A percentile compares a stretch with the other conserved stretches of the same genome.
phyloP scores from a whole-genome alignment of 2,329 filamentous ascomycete species.

The Stachybotrys chlorohalonatus region DNA sequence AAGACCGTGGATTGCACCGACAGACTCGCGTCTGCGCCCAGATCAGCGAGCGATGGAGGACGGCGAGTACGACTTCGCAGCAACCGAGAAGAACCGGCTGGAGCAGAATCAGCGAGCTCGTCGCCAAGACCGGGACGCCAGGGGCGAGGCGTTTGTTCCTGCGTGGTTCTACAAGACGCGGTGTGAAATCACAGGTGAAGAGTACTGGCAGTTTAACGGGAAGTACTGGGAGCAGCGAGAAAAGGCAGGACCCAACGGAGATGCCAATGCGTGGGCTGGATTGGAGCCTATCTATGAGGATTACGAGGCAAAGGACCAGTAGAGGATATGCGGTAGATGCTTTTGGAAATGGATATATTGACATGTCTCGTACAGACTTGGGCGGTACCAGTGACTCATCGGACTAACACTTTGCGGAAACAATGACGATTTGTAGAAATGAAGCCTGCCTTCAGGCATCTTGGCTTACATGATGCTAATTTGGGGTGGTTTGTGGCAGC shows the following conservation, averaged over 20 bases:
- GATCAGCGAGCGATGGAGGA: slow-evolving; percentile 99
- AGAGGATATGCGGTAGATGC: neutral
- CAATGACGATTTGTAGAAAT: too few species aligned
- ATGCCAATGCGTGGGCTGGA: slow-evolving; percentile 53
- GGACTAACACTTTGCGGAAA: too few species aligned
- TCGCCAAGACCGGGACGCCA: slow-evolving; percentile 61
- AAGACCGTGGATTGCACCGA: slow-evolving; percentile 70
- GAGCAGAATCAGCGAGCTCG: slow-evolving; percentile 84
- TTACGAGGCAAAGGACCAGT: neutral
- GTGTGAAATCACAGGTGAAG: slow-evolving; percentile 75
- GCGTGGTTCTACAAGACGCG: slow-evolving; percentile 73
- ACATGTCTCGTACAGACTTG: too few species aligned
- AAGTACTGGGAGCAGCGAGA: slow-evolving; percentile 78
- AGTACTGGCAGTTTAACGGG: slow-evolving; percentile 82
- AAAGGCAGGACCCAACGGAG: slow-evolving; percentile 51
- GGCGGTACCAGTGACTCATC: too few species aligned
- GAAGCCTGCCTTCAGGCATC: too few species aligned
- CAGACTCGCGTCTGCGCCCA: slow-evolving; percentile 83
- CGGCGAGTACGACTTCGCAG: slow-evolving; percentile 90
- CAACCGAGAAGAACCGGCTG: slow-evolving; percentile 85
- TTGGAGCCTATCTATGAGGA: slow-evolving; percentile 66
- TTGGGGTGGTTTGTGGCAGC: too few species aligned
- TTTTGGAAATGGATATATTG: too few species aligned
- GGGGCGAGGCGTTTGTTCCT: slow-evolving; percentile 72
- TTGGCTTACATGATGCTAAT: too few species aligned